Evolutionary conservation across 495 filamentous ascomycete species (phyloP).

Genomic region (Aspergillus avenaceus): DNA sequence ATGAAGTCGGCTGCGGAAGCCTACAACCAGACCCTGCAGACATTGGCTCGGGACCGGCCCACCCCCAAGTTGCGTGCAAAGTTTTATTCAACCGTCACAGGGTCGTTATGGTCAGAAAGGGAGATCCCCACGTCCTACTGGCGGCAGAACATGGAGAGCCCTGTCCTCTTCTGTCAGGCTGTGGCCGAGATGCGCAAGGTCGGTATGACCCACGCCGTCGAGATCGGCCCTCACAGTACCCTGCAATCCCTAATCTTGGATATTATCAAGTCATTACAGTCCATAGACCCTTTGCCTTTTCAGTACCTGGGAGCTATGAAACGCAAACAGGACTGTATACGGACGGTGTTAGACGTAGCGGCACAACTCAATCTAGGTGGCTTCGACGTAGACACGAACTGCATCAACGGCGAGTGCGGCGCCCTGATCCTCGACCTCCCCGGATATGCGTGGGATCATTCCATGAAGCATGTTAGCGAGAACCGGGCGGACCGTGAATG

Average conservation of each 20-base stretch:
- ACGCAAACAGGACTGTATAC: background rate
- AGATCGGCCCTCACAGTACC: background rate
- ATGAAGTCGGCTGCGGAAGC: background rate
- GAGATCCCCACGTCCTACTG: background rate
- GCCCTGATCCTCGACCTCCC: slow-evolving; percentile 17
- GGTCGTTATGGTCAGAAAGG: background rate
- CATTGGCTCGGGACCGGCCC: too few species aligned
- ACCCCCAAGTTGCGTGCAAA: too few species aligned
- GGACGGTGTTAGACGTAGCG: too few species aligned
- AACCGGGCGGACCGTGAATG: slow-evolving; percentile 5
- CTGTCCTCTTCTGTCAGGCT: background rate
- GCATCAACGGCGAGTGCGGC: background rate
- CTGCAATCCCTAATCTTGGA: background rate
- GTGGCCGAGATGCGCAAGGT: background rate
- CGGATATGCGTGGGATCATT: slow-evolving; percentile 24
- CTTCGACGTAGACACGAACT: background rate
- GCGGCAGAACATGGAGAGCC: background rate
- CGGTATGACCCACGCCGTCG: background rate
- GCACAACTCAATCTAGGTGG: too few species aligned
- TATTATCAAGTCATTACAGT: too few species aligned
- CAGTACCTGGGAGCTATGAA: too few species aligned
- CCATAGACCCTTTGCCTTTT: too few species aligned
- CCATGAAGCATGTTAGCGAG: slow-evolving; percentile 14
- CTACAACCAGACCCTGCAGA: too few species aligned
- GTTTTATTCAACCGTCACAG: background rate